These are phyloP conservation scores for Fusarium sp. DNA, from an alignment of 2,329 filamentous ascomycete genomes.

Conservation along the genomic window DNA sequence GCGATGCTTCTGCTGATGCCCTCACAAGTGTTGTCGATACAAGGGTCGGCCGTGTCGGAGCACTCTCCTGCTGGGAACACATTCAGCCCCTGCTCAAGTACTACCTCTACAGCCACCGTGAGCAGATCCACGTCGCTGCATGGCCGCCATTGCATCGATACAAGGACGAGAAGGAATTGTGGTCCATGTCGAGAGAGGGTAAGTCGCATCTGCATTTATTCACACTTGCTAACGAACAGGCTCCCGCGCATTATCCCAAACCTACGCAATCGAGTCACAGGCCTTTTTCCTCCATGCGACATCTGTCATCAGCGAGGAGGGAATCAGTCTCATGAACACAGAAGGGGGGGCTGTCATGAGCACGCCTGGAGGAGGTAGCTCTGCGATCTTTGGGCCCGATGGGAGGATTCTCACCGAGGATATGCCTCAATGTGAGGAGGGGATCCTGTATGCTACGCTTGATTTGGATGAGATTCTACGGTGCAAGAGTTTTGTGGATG, in stretches of 20 bases:
- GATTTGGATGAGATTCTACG: conserved; percentile 54
- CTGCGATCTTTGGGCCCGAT: background rate
- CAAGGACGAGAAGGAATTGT: conserved; percentile 7
- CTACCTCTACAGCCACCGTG: background rate
- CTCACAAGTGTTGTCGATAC: background rate
- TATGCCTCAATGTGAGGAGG: conserved; percentile 45
- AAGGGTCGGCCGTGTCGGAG: conserved; percentile 44
- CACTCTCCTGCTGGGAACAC: conserved; percentile 54
- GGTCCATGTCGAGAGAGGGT: conserved; percentile 44
- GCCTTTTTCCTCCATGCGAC: background rate
- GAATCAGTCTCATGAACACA: background rate
- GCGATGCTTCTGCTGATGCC: conserved; percentile 45
- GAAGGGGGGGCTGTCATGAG: background rate
- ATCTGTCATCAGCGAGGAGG: background rate
- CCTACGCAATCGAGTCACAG: background rate
- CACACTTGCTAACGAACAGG: background rate
- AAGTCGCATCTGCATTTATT: background rate
- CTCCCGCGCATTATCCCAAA: background rate
- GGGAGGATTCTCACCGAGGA: background rate
- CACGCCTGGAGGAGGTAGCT: background rate
- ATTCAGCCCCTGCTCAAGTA: conserved; percentile 12
- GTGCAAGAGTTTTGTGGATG: conserved; percentile 51
- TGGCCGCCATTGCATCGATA: conserved; percentile 8
- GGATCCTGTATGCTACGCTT: conserved; percentile 59
- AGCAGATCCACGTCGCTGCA: conserved; percentile 5